Conservation (phyloP, 257 asterid genomes). For the Gentiana straminea region DNA sequence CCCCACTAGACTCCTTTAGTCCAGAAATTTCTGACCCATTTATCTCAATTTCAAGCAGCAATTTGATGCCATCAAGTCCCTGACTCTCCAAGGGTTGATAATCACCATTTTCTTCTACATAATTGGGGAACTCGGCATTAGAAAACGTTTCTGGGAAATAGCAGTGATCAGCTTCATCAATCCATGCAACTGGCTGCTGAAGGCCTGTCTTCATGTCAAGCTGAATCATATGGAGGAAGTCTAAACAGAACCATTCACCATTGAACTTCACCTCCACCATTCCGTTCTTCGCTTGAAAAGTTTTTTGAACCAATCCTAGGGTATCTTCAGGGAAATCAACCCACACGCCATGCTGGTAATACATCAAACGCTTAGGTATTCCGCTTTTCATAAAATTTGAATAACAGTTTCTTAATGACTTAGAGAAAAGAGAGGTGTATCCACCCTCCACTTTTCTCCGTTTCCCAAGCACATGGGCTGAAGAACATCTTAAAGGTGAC, state of each 20-base stretch:
- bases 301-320: slow-evolving; percentile 41
- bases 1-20: slow-evolving; percentile 53
- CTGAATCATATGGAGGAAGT: slow-evolving; percentile 62
- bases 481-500: slow-evolving; percentile 33
- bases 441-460: slow-evolving; percentile 41
- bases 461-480: slow-evolving; percentile 27
- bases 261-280: slow-evolving; percentile 44
- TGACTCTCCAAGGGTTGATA: slow-evolving; percentile 19
- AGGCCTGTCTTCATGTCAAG: slow-evolving; percentile 57
- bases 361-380: slow-evolving; percentile 59
- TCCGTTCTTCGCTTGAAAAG: slow-evolving; percentile 44
- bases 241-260: slow-evolving; percentile 36
- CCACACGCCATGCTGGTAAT: slow-evolving; percentile 58
- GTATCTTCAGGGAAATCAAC: slow-evolving; percentile 55
- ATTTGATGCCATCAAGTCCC: slow-evolving; percentile 36
- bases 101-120: slow-evolving; percentile 17
- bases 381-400: slow-evolving; percentile 54
- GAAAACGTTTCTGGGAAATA: slow-evolving; percentile 61
- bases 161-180: slow-evolving; percentile 69
- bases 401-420: slow-evolving; percentile 32
- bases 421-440: slow-evolving; percentile 22
- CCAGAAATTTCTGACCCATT: slow-evolving; percentile 41
- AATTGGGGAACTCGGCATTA: slow-evolving; percentile 20
- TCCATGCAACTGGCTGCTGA: slow-evolving; percentile 72
- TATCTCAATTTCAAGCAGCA: slow-evolving; percentile 67